These are phyloP conservation scores for Chaetomium fimeti DNA, from an alignment of 495 filamentous ascomycete species.

Conservation along the genomic window DNA sequence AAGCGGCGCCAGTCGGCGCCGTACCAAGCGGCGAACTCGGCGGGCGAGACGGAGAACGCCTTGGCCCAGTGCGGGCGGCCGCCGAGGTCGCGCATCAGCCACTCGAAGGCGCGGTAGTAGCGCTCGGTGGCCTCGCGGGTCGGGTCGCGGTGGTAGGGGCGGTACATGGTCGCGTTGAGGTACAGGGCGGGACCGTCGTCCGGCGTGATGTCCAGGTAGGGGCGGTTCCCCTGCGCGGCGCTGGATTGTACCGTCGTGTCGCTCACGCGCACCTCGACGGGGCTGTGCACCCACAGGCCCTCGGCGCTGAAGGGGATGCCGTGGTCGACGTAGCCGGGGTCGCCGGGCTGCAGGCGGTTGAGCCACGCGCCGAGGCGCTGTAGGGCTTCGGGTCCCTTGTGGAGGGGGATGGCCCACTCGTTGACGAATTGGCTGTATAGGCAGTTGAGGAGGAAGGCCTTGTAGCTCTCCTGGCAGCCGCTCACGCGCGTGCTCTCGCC, in stretches of 20 bases:
- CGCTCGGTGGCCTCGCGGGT: conserved; percentile 61
- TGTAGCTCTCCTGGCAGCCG: conserved; percentile 74
- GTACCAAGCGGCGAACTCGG: conserved; percentile 58
- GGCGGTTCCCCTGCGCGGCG: conserved; percentile 49
- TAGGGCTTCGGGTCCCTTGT: conserved; percentile 85
- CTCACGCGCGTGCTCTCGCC: conserved; percentile 54
- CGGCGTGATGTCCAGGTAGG: conserved; percentile 71
- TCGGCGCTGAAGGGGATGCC: conserved; percentile 78
- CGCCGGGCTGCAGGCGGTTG: conserved; percentile 53
- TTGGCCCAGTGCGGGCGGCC: conserved; percentile 98
- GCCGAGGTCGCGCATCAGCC: conserved; percentile 86
- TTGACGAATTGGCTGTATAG: conserved; percentile 96
- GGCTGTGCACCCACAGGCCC: conserved; percentile 85
- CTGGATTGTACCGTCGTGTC: conserved; percentile 59
- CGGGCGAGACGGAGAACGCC: conserved; percentile 68
- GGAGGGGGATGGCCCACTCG: conserved; percentile 93
- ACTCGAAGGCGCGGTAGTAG: conserved; percentile 95
- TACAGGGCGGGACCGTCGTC: conserved; percentile 77
- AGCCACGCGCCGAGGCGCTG: conserved; percentile 82
- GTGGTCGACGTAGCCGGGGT: conserved; percentile 55
- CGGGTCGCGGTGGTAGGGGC: conserved; percentile 80
- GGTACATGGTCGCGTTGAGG: conserved; percentile 93
- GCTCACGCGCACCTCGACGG: conserved; percentile 86
- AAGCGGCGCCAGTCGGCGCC: conserved; percentile 58
- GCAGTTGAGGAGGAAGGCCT: conserved; percentile 91